These are phyloP conservation scores for Telopea speciosissima DNA, from an alignment of 177 flowering plant species.

Conservation along the genomic window DNA sequence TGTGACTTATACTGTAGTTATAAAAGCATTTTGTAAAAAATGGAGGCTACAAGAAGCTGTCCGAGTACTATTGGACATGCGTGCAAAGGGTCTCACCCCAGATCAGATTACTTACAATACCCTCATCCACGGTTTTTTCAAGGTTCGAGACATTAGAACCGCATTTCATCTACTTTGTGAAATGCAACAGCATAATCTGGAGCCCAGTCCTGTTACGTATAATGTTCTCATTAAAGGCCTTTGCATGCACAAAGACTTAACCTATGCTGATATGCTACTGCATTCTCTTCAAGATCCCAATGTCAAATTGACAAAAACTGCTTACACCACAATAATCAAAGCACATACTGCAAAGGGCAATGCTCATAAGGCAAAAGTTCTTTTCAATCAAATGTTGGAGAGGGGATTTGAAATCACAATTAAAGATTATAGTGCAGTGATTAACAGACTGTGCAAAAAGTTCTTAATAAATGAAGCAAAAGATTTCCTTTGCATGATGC, in stretches of 20 bases:
- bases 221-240: slow-evolving; percentile 61
- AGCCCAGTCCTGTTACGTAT: slow-evolving; percentile 59
- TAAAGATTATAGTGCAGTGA: slow-evolving; percentile 60
- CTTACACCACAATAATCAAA: slow-evolving; percentile 48
- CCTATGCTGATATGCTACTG: slow-evolving; percentile 44
- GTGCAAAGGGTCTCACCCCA: slow-evolving; percentile 36
- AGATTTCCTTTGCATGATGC: slow-evolving; percentile 41
- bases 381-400: slow-evolving; percentile 50
- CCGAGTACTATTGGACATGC: slow-evolving; percentile 39
- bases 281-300: slow-evolving; percentile 25
- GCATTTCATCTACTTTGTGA: slow-evolving; percentile 42
- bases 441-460: slow-evolving; percentile 73
- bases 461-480: slow-evolving; percentile 37
- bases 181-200: slow-evolving; percentile 42
- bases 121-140: slow-evolving; percentile 59
- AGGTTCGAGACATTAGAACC: slow-evolving; percentile 24
- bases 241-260: slow-evolving; percentile 43
- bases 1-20: slow-evolving; percentile 55
- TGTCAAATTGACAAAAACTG: slow-evolving; percentile 40
- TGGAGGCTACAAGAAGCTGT: slow-evolving; percentile 35
- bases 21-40: slow-evolving; percentile 55
- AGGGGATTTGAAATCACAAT: slow-evolving; percentile 50
- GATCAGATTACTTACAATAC: slow-evolving; percentile 65
- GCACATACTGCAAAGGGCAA: slow-evolving; percentile 75
- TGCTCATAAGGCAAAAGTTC: slow-evolving; percentile 27